Conservation (phyloP, 2,329 filamentous ascomycete species). For the Colletotrichum trifolii region DNA sequence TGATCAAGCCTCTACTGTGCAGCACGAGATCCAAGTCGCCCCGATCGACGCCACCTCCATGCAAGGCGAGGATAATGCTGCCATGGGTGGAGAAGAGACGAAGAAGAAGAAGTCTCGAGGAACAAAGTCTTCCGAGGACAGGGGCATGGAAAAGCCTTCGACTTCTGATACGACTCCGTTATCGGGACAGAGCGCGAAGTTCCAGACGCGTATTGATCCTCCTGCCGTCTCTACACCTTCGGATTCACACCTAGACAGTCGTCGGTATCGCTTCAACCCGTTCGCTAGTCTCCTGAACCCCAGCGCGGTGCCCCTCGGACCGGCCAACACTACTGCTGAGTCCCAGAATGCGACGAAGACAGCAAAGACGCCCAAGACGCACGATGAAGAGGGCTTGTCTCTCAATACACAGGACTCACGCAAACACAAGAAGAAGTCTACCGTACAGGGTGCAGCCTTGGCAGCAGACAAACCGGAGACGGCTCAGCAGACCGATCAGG, state of each 20-base stretch:
- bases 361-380: neutral
- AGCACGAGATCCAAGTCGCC: no score
- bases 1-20: no score
- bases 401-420: constrained; percentile 7
- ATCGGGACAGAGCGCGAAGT: neutral
- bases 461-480: constrained; percentile 22
- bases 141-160: neutral
- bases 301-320: constrained; percentile 12
- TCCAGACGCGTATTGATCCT: constrained; percentile 11
- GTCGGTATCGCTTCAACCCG: constrained; percentile 12
- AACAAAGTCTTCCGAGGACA: neutral
- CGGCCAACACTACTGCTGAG: neutral
- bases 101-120: constrained; percentile 1
- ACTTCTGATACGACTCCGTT: neutral
- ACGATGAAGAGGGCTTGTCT: constrained; percentile 14
- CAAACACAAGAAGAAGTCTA: neutral
- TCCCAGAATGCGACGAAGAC: neutral
- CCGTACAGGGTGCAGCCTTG: constrained; percentile 2
- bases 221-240: neutral
- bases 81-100: neutral
- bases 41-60: no score
- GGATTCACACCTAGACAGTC: neutral
- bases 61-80: no score
- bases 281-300: constrained; percentile 1
- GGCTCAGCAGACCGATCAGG: constrained; percentile 16